A percentile compares a stretch with the other conserved stretches of the same genome.
phyloP scores from a whole-genome alignment of 2,329 filamentous ascomycete genomes.

The Diplodia scrobiculata region DNA sequence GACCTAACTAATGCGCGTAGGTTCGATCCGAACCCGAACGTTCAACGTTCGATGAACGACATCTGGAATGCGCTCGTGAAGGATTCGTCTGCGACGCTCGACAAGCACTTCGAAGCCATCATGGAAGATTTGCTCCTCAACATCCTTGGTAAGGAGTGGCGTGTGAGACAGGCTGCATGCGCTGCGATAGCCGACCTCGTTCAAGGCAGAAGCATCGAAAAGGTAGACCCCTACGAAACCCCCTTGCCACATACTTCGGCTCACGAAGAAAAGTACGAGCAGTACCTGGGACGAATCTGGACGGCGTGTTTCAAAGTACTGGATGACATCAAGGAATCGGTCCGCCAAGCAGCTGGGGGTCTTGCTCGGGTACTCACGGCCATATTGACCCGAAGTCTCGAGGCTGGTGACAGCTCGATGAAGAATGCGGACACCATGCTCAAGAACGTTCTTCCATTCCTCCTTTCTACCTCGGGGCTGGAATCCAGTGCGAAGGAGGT shows the following conservation, averaged over 20 bases:
- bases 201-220: conserved; percentile 67
- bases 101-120: conserved; percentile 82
- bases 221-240: conserved; percentile 35
- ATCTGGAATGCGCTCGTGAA: conserved; percentile 98
- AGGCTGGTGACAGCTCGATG: conserved; percentile 68
- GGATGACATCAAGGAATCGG: conserved; percentile 93
- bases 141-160: conserved; percentile 89
- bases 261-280: conserved; percentile 64
- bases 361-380: conserved; percentile 84
- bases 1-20: conserved; percentile 35
- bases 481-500: conserved; percentile 89
- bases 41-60: conserved; percentile 92
- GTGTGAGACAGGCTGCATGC: conserved; percentile 88
- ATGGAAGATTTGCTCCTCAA: conserved; percentile 83
- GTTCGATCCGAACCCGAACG: conserved; percentile 92
- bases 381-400: conserved; percentile 79
- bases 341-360: conserved; percentile 76
- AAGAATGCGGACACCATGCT: conserved; percentile 78
- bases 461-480: conserved; percentile 83
- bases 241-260: conserved; percentile 1
- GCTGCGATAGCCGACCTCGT: conserved; percentile 85
- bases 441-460: conserved; percentile 82
- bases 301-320: conserved; percentile 82
- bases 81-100: conserved; percentile 74
- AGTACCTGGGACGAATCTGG: conserved; percentile 84